Evolutionary conservation across 2,329 filamentous ascomycete species (phyloP).

Genomic region (Neurospora crassa): DNA sequence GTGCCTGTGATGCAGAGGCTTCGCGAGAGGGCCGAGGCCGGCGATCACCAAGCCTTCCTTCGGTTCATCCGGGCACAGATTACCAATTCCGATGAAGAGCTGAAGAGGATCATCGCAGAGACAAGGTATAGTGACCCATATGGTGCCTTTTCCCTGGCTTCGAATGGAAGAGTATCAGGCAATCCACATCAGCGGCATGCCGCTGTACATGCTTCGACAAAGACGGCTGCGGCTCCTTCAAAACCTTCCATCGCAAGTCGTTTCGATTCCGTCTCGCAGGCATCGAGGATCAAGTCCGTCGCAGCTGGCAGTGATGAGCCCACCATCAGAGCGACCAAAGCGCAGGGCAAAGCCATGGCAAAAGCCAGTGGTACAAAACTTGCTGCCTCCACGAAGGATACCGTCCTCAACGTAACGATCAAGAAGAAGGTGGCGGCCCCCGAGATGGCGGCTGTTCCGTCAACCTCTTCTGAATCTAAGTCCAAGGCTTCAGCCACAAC

Average conservation of each 20-base stretch:
- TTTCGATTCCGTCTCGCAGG: neutral
- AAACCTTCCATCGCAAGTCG: neutral
- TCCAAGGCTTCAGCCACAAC: neutral
- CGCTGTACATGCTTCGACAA: neutral
- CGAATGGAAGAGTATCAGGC: neutral
- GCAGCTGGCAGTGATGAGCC: neutral
- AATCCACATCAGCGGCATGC: neutral
- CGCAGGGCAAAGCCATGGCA: neutral
- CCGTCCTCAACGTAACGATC: neutral
- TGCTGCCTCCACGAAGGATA: neutral
- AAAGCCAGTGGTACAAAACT: neutral
- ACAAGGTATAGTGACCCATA: constrained; percentile 14
- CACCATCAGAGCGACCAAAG: neutral
- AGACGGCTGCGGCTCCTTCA: neutral
- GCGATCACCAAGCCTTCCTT: constrained; percentile 37
- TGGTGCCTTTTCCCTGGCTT: neutral
- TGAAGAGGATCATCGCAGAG: constrained; percentile 61
- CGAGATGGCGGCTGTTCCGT: neutral
- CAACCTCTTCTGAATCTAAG: too few relatives aligned
- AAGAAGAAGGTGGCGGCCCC: neutral
- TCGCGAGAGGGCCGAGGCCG: constrained; percentile 31
- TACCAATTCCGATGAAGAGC: constrained; percentile 59
- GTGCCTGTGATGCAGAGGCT: constrained; percentile 72
- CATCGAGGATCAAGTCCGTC: neutral
- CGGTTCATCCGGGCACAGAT: constrained; percentile 81